These are phyloP conservation scores for Lithocarpus polystachyus DNA, from an alignment of 306 rosid species.

Conservation along the genomic window DNA sequence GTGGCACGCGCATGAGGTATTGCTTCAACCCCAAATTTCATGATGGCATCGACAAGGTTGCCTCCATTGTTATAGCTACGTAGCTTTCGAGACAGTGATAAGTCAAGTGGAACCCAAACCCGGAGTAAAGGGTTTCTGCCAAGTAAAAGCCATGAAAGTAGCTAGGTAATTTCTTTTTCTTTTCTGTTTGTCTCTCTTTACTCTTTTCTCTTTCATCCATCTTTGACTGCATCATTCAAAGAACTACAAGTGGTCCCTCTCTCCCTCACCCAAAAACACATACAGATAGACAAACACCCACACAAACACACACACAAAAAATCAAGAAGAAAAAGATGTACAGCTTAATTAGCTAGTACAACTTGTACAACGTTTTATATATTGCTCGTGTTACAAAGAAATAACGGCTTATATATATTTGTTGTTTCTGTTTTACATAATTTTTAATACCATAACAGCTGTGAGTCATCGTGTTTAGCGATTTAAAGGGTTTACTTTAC, in stretches of 20 bases:
- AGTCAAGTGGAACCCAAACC: not conserved
- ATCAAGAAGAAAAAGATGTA: no score
- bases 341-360: no score
- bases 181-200: conserved; percentile 11
- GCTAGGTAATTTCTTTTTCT: conserved; percentile 7
- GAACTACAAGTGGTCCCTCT: not conserved
- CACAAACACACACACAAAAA: no score
- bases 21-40: not conserved
- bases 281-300: not conserved
- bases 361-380: no score
- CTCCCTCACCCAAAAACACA: not conserved
- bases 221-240: conserved; percentile 42
- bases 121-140: conserved; percentile 22
- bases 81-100: not conserved
- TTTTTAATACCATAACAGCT: conserved; percentile 2
- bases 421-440: not conserved
- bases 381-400: no score
- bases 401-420: not conserved
- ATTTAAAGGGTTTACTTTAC: conserved; percentile 13
- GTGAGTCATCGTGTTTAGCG: conserved; percentile 10
- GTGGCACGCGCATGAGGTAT: not conserved
- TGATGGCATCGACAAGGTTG: no score
- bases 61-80: no score
- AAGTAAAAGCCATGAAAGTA: conserved; percentile 25
- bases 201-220: conserved; percentile 25